phyloP scores from a whole-genome alignment of 179 eudicot genomes.

The Silene coronaria region DNA sequence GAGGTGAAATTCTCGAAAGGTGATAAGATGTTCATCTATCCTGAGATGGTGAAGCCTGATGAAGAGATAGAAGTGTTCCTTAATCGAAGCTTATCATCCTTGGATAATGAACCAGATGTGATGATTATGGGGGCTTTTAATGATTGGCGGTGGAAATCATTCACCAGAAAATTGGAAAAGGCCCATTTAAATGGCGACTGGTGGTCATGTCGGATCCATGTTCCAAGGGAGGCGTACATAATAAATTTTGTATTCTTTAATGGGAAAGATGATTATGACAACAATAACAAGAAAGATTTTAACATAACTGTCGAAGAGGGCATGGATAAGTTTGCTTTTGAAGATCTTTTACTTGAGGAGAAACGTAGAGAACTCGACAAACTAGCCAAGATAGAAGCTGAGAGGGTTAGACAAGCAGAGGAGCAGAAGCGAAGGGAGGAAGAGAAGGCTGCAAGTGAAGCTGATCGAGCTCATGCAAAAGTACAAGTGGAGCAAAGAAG shows the following conservation, averaged over 20 bases:
- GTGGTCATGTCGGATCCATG: constrained; percentile 87
- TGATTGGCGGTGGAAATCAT: constrained; percentile 92
- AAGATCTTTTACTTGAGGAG: constrained; percentile 89
- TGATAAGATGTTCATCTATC: constrained; percentile 62
- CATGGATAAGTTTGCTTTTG: constrained; percentile 59
- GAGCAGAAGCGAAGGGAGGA: constrained; percentile 67
- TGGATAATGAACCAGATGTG: constrained; percentile 60
- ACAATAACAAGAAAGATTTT: constrained; percentile 74
- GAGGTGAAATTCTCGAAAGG: constrained; percentile 52
- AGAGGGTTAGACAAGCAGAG: constrained; percentile 70
- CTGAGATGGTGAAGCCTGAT: constrained; percentile 62
- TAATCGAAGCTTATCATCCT: constrained; percentile 64
- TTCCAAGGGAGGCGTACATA: constrained; percentile 82
- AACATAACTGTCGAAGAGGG: constrained; percentile 73
- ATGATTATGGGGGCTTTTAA: constrained; percentile 90
- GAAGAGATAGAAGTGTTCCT: constrained; percentile 65
- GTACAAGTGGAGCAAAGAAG: constrained; percentile 50
- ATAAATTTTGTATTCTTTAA: constrained; percentile 85
- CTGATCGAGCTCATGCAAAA: constrained; percentile 78
- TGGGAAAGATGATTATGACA: constrained; percentile 81
- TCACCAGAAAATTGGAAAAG: constrained; percentile 60
- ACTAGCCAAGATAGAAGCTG: constrained; percentile 60
- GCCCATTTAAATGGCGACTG: constrained; percentile 72
- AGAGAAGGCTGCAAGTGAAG: constrained; percentile 69
- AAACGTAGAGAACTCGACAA: constrained; percentile 77